Conservation (phyloP, 2,329 filamentous ascomycete species). For the Lasiodiplodia hormozganensis region DNA sequence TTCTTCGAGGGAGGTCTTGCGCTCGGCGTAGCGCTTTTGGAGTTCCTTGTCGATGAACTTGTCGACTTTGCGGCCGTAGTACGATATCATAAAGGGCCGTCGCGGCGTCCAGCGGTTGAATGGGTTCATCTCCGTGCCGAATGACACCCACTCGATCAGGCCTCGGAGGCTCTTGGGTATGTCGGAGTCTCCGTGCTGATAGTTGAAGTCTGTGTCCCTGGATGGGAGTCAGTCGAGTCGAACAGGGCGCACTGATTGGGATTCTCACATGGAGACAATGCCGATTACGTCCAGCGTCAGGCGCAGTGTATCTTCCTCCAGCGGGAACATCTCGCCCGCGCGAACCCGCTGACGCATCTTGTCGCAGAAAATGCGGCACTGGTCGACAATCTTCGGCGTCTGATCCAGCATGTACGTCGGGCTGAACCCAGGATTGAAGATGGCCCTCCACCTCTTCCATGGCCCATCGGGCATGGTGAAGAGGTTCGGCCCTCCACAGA, state of each 20-base stretch:
- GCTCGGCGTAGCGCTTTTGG: constrained; percentile 31
- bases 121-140: neutral
- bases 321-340: constrained; percentile 36
- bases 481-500: constrained; percentile 34
- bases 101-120: constrained; percentile 37
- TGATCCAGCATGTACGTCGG: constrained; percentile 41
- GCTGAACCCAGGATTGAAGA: constrained; percentile 43
- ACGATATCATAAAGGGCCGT: constrained; percentile 38
- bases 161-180: neutral
- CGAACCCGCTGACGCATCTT: constrained; percentile 35
- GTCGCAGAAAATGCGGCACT: constrained; percentile 41
- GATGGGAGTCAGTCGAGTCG: neutral
- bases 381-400: constrained; percentile 42
- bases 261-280: constrained; percentile 32
- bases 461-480: constrained; percentile 33
- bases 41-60: constrained; percentile 34
- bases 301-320: constrained; percentile 36
- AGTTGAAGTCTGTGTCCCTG: neutral
- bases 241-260: constrained; percentile 19
- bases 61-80: constrained; percentile 39
- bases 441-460: constrained; percentile 31
- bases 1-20: neutral
- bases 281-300: constrained; percentile 41
- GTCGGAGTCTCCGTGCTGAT: neutral
- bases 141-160: neutral